Conservation (phyloP, 2,329 filamentous ascomycete species). For the Stachybotrys chlorohalonatus region DNA sequence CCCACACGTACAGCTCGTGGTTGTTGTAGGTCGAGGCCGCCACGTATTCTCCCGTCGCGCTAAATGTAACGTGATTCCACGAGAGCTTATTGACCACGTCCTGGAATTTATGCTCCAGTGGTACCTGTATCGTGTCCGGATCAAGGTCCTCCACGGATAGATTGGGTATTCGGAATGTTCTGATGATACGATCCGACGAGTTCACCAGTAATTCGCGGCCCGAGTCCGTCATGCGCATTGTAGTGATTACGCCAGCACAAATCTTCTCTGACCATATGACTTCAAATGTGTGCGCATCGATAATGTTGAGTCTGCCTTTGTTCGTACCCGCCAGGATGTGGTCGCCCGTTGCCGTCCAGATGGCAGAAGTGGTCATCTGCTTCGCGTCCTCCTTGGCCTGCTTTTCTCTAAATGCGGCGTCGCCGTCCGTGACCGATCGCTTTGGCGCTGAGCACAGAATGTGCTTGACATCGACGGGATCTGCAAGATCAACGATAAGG, state of each 20-base stretch:
- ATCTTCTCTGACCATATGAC: slow-evolving; percentile 87
- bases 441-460: slow-evolving; percentile 75
- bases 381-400: slow-evolving; percentile 87
- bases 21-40: slow-evolving; percentile 97
- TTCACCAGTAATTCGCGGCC: slow-evolving; percentile 87
- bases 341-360: slow-evolving; percentile 77
- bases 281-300: slow-evolving; percentile 69
- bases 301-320: slow-evolving; percentile 94
- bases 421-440: slow-evolving; percentile 59
- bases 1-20: slow-evolving; percentile 97
- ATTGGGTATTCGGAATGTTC: slow-evolving; percentile 84
- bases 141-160: slow-evolving; percentile 60
- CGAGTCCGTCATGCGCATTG: slow-evolving; percentile 70
- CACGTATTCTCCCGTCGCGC: slow-evolving; percentile 88
- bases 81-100: slow-evolving; percentile 91
- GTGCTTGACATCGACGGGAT: slow-evolving; percentile 62
- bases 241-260: slow-evolving; percentile 79
- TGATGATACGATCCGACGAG: slow-evolving; percentile 87
- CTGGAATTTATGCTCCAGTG: slow-evolving; percentile 96
- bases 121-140: slow-evolving; percentile 76
- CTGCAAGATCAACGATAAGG: slow-evolving; percentile 72
- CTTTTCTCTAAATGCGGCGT: slow-evolving; percentile 67
- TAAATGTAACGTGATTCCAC: slow-evolving; percentile 97
- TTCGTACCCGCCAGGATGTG: slow-evolving; percentile 90
- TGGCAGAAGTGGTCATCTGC: slow-evolving; percentile 85